These are phyloP conservation scores for Parmales sp. DNA, from an alignment of 108 stramenopile genomes.

Conservation along the genomic window DNA sequence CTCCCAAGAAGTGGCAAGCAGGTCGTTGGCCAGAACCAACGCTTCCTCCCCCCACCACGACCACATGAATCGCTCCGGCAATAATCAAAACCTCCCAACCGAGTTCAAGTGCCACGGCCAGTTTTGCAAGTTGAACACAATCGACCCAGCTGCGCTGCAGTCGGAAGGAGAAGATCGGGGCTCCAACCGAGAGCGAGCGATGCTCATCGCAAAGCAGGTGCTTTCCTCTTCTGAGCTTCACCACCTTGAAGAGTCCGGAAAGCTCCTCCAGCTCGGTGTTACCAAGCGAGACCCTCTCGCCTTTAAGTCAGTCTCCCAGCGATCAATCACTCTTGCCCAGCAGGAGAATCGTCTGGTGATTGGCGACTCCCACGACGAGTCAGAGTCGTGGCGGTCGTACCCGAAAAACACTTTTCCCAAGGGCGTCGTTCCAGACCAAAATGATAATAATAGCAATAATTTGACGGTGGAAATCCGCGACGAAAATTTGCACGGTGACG, in stretches of 20 bases:
- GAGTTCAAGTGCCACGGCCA: conserved; percentile 13
- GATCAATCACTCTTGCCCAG: not conserved
- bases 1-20: not conserved
- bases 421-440: not conserved
- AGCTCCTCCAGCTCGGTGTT: conserved; percentile 7
- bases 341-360: not conserved
- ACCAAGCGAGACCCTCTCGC: conserved; percentile 3
- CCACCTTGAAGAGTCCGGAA: not conserved
- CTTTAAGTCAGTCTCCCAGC: conserved; percentile 2
- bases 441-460: not conserved
- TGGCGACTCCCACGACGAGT: not conserved
- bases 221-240: not conserved
- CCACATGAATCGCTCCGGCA: too few relatives aligned
- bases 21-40: not conserved
- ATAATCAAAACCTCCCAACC: not conserved
- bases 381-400: not conserved
- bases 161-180: not conserved
- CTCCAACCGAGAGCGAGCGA: not conserved
- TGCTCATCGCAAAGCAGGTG: conserved; percentile 5
- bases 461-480: not conserved
- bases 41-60: not conserved
- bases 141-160: conserved; percentile 9
- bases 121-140: not conserved
- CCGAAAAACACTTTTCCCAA: not conserved
- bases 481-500: too few relatives aligned